Base-by-base conservation (phyloP, 768 basidiomycete species). In the Dioszegia hungarica region DNA sequence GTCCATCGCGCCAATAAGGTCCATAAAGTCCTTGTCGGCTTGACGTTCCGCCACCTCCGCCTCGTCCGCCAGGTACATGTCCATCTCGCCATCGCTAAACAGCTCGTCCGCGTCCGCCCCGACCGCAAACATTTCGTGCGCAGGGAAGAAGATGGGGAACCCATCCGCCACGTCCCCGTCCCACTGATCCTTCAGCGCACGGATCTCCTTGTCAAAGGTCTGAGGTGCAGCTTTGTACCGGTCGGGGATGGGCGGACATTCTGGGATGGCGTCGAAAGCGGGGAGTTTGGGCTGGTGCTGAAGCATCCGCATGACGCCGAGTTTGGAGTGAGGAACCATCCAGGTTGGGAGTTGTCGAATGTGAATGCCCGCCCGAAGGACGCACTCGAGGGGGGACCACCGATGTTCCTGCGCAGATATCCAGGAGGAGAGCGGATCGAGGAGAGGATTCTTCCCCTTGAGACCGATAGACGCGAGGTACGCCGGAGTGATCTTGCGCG, bases 401-500 rank as follows among this genome's bases (percentile, higher is more conserved):
- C 17, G 19, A 6, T 36, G 19, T 20, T 28, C 17, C 2, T 60
- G 54, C 4, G 17, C n/a, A 3, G 22, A 12, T 9, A 68, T 55
- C 55, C 54, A 68, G 22, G 20, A 24, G 5, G 43, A 52, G 10
- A 68, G 33, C 34, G 62, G 53, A 11, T 61, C 40, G 10, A 27
- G n/a, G 20, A 46, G 25, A 0, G 59, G 51, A 36, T 63, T 51
- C 5, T 47, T 61, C 0, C 10, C 12, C 3, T 41, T 24, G 17
- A 68, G 54, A 33, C 66, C 66, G 39, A 68, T 54, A 29, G 51
- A 46, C 2, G 17, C 28, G 27, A 68, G 31, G 36, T 68, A 68
- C 3, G 36, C 46, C 2, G 24, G 22, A 12, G 44, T 56, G 48
- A 62, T 58, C 1, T 53, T 17, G 27, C 36, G 14, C 2, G 63